Evolutionary conservation across 2,329 filamentous ascomycete genomes (phyloP), one percentile per base, ranked within the genome.

Genomic region (Hypoxylon sp.): DNA sequence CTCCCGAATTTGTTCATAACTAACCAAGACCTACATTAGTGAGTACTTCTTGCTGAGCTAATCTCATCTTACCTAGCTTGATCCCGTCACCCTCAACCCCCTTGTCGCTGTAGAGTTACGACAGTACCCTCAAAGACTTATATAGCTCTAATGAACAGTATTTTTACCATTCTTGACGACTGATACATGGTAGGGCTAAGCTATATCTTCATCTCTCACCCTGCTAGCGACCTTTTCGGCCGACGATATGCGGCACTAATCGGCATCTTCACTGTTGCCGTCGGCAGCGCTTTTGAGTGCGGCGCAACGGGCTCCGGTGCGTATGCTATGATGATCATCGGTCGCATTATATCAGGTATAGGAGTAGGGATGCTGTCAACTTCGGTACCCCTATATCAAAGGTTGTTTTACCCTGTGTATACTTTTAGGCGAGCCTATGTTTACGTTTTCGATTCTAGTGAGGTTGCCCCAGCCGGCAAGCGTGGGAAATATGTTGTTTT

Each of bases 321-420:
- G 0, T 80, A 84, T 6, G 79, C 75, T 5, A 82, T 84, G 79
- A 85, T 89, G 80, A 79, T 86, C 10, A 70, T 81, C 1, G 87
- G 87, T 3, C 80, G 87, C 17, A 80, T 86, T 29, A 78, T 88
- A 24, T 84, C 83, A 8, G 87, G 87, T 1, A 61, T 86, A 5
- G 87, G 87, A 2, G 83, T 85, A 4, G 86, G 85, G 2, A 78
- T 88, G 17, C 82, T 89, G 8, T 87, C 85, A 39, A 88, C 86
- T 2, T 82, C 83, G 3, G 86, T 89, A 58, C 87, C 87, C 1
- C 73, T 89, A 3, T 89, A 88, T 73, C 87, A 88, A 75, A 87
- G 84, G 84, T 85, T 19, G 19, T 33, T 44, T 8, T 22, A 22
- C 29, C 6, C 29, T 4, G 2, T 9, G n/a, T n/a, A 26, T n/a